phyloP scores from a whole-genome alignment of 2,329 filamentous ascomycete genomes.

The Scedosporium aurantiacum region DNA sequence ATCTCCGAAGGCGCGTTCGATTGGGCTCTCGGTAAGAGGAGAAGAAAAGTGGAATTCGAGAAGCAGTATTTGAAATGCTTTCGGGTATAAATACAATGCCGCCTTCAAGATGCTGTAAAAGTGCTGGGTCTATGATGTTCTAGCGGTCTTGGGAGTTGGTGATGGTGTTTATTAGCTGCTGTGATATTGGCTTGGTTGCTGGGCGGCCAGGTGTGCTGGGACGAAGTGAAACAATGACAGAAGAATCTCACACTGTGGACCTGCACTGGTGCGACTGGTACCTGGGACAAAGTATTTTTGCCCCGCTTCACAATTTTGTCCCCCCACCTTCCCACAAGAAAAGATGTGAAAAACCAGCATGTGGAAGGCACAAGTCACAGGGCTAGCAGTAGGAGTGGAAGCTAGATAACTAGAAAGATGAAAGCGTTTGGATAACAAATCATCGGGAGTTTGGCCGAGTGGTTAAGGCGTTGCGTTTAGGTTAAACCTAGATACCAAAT shows the following conservation, averaged over 20 bases:
- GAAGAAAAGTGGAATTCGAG: not conserved
- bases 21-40: no score
- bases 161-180: conserved; percentile 4
- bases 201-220: not conserved
- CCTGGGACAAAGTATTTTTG: no score
- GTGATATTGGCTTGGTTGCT: not conserved
- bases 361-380: no score
- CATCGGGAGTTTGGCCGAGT: conserved; percentile 37
- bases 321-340: no score
- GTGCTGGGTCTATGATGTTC: not conserved
- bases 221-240: no score
- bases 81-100: not conserved
- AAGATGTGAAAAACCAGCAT: no score
- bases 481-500: conserved; percentile 19
- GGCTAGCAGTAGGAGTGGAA: not conserved
- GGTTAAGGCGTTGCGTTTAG: conserved; percentile 48
- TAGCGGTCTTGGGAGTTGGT: not conserved
- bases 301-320: no score
- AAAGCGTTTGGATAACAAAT: not conserved
- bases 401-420: not conserved
- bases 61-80: not conserved
- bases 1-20: no score
- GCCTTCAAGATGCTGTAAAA: not conserved
- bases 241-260: no score
- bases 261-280: no score